Percentiles rank a stretch among this genome's conserved stretches.
These are phyloP conservation scores for Carnegiea gigantea DNA, from an alignment of 179 eudicot species.

Conservation along the genomic window DNA sequence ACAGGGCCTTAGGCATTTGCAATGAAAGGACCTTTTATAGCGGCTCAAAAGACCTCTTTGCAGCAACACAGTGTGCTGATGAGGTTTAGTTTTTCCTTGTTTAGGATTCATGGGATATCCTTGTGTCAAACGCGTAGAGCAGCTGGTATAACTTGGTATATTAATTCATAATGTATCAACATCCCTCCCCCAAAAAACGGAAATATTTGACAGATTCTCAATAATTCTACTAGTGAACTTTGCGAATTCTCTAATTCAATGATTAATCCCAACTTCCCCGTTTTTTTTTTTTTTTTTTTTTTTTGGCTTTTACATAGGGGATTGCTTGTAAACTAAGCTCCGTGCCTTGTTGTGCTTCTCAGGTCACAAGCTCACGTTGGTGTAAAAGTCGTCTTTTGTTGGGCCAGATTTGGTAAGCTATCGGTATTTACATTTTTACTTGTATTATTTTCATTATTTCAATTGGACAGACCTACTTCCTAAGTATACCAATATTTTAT, in stretches of 20 bases:
- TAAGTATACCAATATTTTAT: slow-evolving; percentile 5
- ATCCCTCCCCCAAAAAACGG: neutral
- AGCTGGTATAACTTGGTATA: too few species aligned
- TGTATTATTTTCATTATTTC: neutral
- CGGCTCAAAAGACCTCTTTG: neutral
- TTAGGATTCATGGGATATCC: neutral
- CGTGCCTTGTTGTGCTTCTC: neutral
- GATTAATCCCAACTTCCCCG: neutral
- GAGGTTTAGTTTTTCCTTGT: neutral
- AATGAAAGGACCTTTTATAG: too few species aligned
- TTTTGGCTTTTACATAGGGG: neutral
- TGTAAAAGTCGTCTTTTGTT: slow-evolving; percentile 31
- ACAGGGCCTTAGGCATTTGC: too few species aligned
- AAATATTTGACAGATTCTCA: neutral
- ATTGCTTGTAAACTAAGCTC: slow-evolving; percentile 2
- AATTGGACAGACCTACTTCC: neutral
- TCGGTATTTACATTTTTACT: neutral
- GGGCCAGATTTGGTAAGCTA: slow-evolving; percentile 41
- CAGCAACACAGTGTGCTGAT: neutral
- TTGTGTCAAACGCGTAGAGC: neutral
- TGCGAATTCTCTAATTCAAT: neutral
- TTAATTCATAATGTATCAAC: neutral
- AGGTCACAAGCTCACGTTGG: slow-evolving; percentile 36
- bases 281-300: neutral
- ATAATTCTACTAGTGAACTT: neutral